phyloP scores from a whole-genome alignment of 441 rosid species.

The Codiaeum variegatum region DNA sequence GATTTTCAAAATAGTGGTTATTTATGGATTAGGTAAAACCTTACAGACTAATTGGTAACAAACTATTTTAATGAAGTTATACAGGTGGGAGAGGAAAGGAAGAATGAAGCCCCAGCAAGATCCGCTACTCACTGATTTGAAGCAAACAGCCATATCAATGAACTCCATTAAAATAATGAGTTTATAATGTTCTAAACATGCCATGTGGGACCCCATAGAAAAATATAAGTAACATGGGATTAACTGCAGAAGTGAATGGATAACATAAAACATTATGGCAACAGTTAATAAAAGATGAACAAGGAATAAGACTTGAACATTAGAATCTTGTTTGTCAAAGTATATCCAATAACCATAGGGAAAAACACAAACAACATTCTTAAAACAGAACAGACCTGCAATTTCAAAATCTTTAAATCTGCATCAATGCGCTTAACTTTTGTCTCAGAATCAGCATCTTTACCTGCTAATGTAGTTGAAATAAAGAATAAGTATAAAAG shows the following conservation, averaged over 20 bases:
- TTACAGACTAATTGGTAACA: too few species aligned
- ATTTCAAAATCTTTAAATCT: conserved; percentile 76
- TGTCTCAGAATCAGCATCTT: conserved; percentile 41
- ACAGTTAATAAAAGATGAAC: not conserved
- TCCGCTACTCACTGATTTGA: too few species aligned
- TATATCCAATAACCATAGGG: not conserved
- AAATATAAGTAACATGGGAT: not conserved
- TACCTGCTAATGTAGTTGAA: conserved; percentile 28
- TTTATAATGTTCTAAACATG: not conserved
- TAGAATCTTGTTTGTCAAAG: not conserved
- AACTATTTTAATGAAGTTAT: too few species aligned
- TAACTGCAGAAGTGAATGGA: not conserved
- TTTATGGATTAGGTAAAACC: too few species aligned
- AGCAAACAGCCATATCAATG: not conserved
- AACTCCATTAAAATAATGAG: not conserved
- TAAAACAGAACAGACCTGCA: conserved; percentile 53
- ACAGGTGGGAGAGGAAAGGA: too few species aligned
- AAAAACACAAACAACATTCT: not conserved
- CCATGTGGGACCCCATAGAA: not conserved
- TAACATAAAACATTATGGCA: not conserved
- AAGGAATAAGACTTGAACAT: not conserved
- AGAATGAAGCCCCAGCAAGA: too few species aligned
- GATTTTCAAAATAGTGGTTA: too few species aligned
- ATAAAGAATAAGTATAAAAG: not conserved
- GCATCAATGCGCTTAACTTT: conserved; percentile 77